Evolutionary conservation across 2,329 filamentous ascomycete species (phyloP).

Genomic region (Atkinsonella texensis): DNA sequence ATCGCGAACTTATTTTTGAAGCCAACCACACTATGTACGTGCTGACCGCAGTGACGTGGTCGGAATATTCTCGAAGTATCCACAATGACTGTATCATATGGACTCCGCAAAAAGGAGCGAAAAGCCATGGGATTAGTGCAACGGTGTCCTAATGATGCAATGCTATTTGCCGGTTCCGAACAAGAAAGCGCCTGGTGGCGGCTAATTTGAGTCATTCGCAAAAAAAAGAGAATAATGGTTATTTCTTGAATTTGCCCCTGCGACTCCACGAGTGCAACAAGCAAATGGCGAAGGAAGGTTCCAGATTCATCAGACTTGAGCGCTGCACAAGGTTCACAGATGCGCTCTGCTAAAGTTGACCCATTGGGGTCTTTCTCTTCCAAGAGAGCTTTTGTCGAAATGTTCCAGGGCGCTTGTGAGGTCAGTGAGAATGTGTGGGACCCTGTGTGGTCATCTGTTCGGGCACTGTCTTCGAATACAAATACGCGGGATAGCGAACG

Average conservation of each 20-base stretch:
- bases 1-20: neutral
- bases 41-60: neutral
- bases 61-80: conserved; percentile 17
- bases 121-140: neutral
- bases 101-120: neutral
- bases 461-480: conserved; percentile 2
- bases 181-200: neutral
- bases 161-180: neutral
- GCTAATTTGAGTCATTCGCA: neutral
- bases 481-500: neutral
- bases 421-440: conserved; percentile 1
- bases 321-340: neutral
- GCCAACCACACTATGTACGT: neutral
- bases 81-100: neutral
- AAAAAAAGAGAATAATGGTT: neutral
- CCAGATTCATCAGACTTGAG: neutral
- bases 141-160: neutral
- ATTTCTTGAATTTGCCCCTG: neutral
- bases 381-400: neutral
- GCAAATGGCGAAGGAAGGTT: neutral
- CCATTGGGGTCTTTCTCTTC: neutral
- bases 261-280: neutral
- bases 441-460: neutral
- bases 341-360: neutral
- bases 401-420: neutral